These are phyloP conservation scores for Rhynchosporium graminicola DNA, from an alignment of 2,329 filamentous ascomycete genomes.

Conservation along the genomic window DNA sequence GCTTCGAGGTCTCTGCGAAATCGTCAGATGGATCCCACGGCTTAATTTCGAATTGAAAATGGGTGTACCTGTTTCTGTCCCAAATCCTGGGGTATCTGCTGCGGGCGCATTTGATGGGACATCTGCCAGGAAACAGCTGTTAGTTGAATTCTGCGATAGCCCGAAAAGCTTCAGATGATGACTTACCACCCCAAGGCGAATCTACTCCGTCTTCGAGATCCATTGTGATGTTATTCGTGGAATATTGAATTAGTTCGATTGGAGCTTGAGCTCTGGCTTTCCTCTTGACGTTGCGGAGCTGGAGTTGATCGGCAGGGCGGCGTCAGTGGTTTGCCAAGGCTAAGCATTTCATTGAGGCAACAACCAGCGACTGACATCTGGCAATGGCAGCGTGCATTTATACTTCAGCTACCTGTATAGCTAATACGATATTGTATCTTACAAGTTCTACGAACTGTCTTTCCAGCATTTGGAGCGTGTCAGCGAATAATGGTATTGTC, in stretches of 20 bases:
- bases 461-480: no score
- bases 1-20: constrained; percentile 30
- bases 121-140: constrained; percentile 37
- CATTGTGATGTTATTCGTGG: constrained; percentile 38
- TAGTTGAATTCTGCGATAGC: background rate
- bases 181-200: constrained; percentile 49
- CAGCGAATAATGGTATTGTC: no score
- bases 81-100: constrained; percentile 34
- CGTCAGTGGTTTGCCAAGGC: constrained; percentile 13
- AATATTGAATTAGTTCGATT: constrained; percentile 16
- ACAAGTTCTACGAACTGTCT: no score
- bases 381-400: background rate
- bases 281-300: constrained; percentile 18
- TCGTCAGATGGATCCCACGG: constrained; percentile 3
- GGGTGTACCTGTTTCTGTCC: constrained; percentile 29
- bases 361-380: background rate
- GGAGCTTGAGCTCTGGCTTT: constrained; percentile 23
- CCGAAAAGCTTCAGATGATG: background rate
- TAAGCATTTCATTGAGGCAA: constrained; percentile 19
- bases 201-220: constrained; percentile 48
- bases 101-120: constrained; percentile 45
- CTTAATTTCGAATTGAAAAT: background rate
- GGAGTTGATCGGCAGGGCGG: constrained; percentile 23
- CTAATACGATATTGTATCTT: no score
- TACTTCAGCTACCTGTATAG: no score